Base-by-base conservation (phyloP, 2,329 filamentous ascomycete genomes). In the Ophidiomyces ophidiicola region DNA sequence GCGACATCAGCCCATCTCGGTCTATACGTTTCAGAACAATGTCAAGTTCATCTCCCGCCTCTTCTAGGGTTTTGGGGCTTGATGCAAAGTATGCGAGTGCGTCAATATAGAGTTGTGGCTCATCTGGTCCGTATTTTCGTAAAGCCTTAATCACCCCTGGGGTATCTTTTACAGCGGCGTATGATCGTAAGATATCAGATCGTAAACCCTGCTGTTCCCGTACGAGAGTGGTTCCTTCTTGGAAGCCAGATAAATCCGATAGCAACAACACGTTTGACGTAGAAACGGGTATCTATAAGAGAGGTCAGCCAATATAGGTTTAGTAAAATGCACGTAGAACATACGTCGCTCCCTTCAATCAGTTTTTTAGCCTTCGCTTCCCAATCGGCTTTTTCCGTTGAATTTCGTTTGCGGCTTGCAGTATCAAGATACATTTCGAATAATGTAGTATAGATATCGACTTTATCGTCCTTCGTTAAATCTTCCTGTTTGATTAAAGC, bases 361-460 rank as follows among this genome's bases (percentile, higher is more conserved):
- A 96, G 72, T 45, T 76, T 78, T 63, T 90, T 94, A 0, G 90
- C 90, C 57, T 92, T 94, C 30, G 70, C 71, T 55, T 94, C 85
- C 88, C 90, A 98, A 47, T 80, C 74, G 50, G 81, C 74, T 47
- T 80, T 78, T 46, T 86, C 71, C 23, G 59, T 55, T 59, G 60
- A 32, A 41, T 78, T 78, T 52, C 78, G 82, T 53, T 80, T 80
- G 42, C 79, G 75, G 43, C 78, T 81, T 15, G 88, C 82, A 51
- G 86, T 90, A 58, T 93, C 82, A 6, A 98, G 68, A 55, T 96
- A 98, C 82, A 98, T 96, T 59, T 98, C 92, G 54, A 98, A 96
- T 10, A 98, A 61, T 0, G 92, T 94, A 0, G 88, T 96, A 54
- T 90, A 90, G 11, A 98, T 70, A 57, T 98, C 92, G 1, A 80